Evolutionary conservation across 2,329 filamentous ascomycete genomes (phyloP).

Genomic region (Paraphoma chrysanthemicola): DNA sequence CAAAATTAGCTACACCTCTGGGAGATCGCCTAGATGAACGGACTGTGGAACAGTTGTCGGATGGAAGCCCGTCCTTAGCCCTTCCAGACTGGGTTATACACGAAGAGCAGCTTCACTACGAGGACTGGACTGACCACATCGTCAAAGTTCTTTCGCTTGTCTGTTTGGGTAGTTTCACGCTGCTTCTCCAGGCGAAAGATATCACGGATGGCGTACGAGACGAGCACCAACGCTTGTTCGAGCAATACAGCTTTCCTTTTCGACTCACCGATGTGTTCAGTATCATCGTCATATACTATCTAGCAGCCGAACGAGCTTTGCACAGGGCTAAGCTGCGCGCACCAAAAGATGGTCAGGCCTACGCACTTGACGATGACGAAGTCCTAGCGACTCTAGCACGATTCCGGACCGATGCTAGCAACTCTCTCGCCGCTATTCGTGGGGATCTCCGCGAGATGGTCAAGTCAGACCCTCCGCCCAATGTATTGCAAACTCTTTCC

Average conservation of each 20-base stretch:
- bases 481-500: slow-evolving; percentile 25
- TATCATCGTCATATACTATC: slow-evolving; percentile 29
- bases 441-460: slow-evolving; percentile 38
- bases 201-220: slow-evolving; percentile 36
- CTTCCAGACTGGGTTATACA: too few species aligned
- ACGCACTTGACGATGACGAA: not conserved
- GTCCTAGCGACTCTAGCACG: slow-evolving; percentile 19
- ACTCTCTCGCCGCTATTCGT: slow-evolving; percentile 20
- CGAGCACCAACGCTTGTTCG: slow-evolving; percentile 31
- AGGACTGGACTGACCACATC: slow-evolving; percentile 23
- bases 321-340: slow-evolving; percentile 8
- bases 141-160: slow-evolving; percentile 23
- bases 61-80: too few species aligned
- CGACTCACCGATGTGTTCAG: slow-evolving; percentile 31
- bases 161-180: slow-evolving; percentile 8
- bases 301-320: slow-evolving; percentile 36
- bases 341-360: too few species aligned
- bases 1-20: too few species aligned
- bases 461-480: slow-evolving; percentile 9
- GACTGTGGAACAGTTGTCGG: too few species aligned
- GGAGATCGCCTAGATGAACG: too few species aligned
- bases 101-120: slow-evolving; percentile 22
- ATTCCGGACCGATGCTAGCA: slow-evolving; percentile 22
- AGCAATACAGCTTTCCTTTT: slow-evolving; percentile 31
- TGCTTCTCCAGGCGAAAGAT: slow-evolving; percentile 24